Base-by-base conservation (phyloP, 352 stramenopile genomes). In the Phytophthora constricta region DNA sequence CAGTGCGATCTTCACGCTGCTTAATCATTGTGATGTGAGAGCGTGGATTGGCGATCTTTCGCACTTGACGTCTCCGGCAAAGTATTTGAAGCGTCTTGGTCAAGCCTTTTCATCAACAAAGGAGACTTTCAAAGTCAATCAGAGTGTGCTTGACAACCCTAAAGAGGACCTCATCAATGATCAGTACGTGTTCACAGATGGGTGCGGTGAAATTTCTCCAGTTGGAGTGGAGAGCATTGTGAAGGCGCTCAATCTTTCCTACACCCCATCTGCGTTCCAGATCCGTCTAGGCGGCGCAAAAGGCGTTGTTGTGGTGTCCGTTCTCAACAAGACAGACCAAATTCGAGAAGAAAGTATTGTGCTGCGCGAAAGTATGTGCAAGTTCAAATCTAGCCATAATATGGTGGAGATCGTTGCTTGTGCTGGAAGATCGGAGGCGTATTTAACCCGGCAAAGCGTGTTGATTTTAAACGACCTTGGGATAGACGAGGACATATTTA, bases 401-500 rank as follows among this genome's bases (percentile, higher is more conserved):
- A 80, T 86, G 69, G 58, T 94, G 47, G 86, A 94, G 48, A 79
- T 94, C 28, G 81, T 94, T 2, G 74, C 84, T 5, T 79, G 61
- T 37, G 70, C 81, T 0, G 79, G 76, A 19, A 72, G 62, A 23
- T 94, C 86, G 7, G 54, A 84, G 8, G 84, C 82, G 9, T 93
- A 87, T 55, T 65, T 96, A 33, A 93, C 81, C 14, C 78, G 86
- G 3, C 86, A 96, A 61, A 93, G 87, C 50, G 89, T 96, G 19
- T 42, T 82, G 33, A 84, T 96, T 33, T 61, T 95, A 34, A 89
- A 75, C 54, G 80, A 79, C 19, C 56, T 92, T 22, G 81, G 83
- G 0, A 86, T 96, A 20, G 45, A 54, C 4, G 84, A 93, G 33
- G 65, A 78, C 20, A 63, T 84, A 5, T 92, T 96, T 20, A 51